Base-by-base conservation (phyloP, 2,329 filamentous ascomycete genomes). In the Alternaria sp. region DNA sequence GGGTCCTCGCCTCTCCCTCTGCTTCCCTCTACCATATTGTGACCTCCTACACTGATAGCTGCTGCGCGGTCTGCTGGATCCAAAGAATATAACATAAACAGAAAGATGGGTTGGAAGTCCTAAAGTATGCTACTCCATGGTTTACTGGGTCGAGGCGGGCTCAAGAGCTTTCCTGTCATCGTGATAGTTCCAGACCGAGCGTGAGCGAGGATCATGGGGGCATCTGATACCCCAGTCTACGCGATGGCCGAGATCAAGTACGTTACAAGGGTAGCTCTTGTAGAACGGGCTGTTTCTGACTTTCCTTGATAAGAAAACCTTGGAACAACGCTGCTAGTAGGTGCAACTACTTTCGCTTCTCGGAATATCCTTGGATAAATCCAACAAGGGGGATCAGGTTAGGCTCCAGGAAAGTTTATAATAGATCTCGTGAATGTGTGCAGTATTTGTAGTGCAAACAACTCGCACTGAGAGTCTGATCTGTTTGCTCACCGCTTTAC, bases 401-500 rank as follows among this genome's bases (percentile, higher is more conserved):
- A 9, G 22, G 18, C 18, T 20, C 1, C 1, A 7, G 20, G 3
- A 16, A 36, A 16, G 7, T 20, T n/a, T 48, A 34, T 14, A 16
- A 11, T 1, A 24, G 28, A 7, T 34, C 4, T 22, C 2, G n/a
- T 14, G n/a, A 2, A 3, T 34, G 0, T 22, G 6, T 34, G 6
- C 5, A 34, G 2, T 16, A 20, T 16, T 34, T 14, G 11, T 20
- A 5, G 2, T 47, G 1, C n/a, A 32, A 12, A 16, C 12, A 16
- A 12, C 1, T 7, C 18, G 12, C 2, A 2, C 14, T 47, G 26
- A 3, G 1, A 9, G 0, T 34, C 2, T 7, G 8, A 11, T n/a
- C 20, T 6, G 44, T 34, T 34, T 4, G 14, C 28, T 24, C 2
- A 34, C 12, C 28, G 18, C 4, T 48, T 16, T 28, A 22, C 12